A percentile compares a stretch with the other conserved stretches of the same genome.
These are phyloP conservation scores for Lepidopterella palustris DNA, from an alignment of 495 filamentous ascomycete species.

Conservation along the genomic window DNA sequence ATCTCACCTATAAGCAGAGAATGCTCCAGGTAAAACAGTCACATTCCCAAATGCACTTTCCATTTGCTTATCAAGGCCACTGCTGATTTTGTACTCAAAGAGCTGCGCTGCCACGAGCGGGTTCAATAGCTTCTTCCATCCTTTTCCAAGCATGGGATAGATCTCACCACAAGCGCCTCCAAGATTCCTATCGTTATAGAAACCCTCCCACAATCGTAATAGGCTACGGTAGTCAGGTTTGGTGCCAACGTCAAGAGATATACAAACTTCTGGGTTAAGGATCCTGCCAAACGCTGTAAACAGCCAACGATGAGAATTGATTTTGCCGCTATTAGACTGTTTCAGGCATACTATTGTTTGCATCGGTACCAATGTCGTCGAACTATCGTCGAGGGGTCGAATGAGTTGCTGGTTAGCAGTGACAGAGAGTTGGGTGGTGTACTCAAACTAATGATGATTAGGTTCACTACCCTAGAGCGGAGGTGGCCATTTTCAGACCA, in stretches of 20 bases:
- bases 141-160: constrained; percentile 92
- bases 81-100: constrained; percentile 99
- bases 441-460: constrained; percentile 65
- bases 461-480: no score
- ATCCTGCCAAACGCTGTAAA: constrained; percentile 97
- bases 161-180: constrained; percentile 99
- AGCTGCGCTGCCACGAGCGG: constrained; percentile 93
- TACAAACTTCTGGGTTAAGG: constrained; percentile 92
- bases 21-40: constrained; percentile 93
- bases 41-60: constrained; percentile 98
- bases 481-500: no score
- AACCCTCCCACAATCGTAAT: constrained; percentile 89
- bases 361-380: constrained; percentile 80
- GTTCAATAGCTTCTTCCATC: constrained; percentile 87
- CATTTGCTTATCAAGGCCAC: constrained; percentile 94
- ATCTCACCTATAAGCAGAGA: constrained; percentile 97
- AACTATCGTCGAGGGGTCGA: constrained; percentile 78
- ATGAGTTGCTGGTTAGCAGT: constrained; percentile 95
- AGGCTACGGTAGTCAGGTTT: constrained; percentile 92
- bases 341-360: constrained; percentile 99
- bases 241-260: constrained; percentile 92
- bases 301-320: constrained; percentile 98
- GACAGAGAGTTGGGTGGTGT: constrained; percentile 95
- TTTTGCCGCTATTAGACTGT: constrained; percentile 99
- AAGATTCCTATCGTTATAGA: constrained; percentile 98